Base-by-base conservation (phyloP, 2,329 filamentous ascomycete species). In the Cordyceps pruinosa region DNA sequence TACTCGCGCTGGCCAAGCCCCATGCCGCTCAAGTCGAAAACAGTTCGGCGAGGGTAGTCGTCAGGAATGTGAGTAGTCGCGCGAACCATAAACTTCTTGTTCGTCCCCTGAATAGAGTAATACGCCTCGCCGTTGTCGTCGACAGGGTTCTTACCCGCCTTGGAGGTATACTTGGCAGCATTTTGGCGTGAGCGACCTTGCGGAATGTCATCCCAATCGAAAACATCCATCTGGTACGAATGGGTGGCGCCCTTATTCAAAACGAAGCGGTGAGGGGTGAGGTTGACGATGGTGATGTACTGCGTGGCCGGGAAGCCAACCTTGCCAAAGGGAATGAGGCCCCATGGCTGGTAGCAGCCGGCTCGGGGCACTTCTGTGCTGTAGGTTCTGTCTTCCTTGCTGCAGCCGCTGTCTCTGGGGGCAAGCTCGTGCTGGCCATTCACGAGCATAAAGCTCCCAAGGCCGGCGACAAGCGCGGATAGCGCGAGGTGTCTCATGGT, bases 201-300 rank as follows among this genome's bases (percentile, higher is more conserved):
- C 0, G 69, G 69, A 17, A 72, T 60, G 46, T 70, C 65, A 21
- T 65, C 68, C 61, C 66, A 71, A 58, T 70, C 62, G 34, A 68
- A 71, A 2, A 55, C 59, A 45, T 66, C 63, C 62, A 72, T 65
- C 53, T 71, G 68, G 51, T 70, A 68, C 15, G 63, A 66, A 17
- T 69, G 63, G 4, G 68, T 66, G 44, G 59, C 53, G 8, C 46
- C 35, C 21, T 53, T 52, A 21, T 62, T 60, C 42, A 68, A 60
- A 13, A 59, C 57, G 59, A 71, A 65, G 17, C 62, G 61, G 39
- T 71, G 65, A 1, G 69, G 69, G 4, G 69, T 71, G 28, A 71
- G 62, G 42, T 71, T 71, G 30, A 71, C 68, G 17, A 71, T 66
- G 2, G 69, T 68, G 50, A 71, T 57, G 58, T 68, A 71, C 35